Evolutionary conservation across 2,329 filamentous ascomycete genomes (phyloP).

Genomic region (Penicillium sp.): DNA sequence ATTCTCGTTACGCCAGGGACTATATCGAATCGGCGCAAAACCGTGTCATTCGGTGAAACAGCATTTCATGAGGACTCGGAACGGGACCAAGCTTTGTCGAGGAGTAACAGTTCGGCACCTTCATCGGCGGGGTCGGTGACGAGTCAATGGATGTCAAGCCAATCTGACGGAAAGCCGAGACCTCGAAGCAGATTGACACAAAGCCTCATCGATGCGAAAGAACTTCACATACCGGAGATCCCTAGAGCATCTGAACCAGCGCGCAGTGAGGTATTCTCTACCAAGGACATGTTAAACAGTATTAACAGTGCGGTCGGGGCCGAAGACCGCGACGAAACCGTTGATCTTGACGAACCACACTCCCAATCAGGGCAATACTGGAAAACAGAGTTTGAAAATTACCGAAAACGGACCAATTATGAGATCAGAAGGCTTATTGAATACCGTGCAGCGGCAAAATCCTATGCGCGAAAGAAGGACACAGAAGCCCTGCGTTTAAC

Average conservation of each 20-base stretch:
- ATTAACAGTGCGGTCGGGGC: slow-evolving; percentile 20
- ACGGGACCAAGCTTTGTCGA: slow-evolving; percentile 39
- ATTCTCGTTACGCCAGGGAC: slow-evolving; percentile 64
- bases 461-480: slow-evolving; percentile 58
- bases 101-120: slow-evolving; percentile 44
- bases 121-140: slow-evolving; percentile 47
- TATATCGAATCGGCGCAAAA: slow-evolving; percentile 53
- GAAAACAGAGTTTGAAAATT: slow-evolving; percentile 59
- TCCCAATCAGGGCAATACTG: slow-evolving; percentile 59
- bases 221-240: slow-evolving; percentile 18
- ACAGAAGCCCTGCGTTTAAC: slow-evolving; percentile 50
- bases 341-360: slow-evolving; percentile 52
- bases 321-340: slow-evolving; percentile 44
- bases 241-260: slow-evolving; percentile 23
- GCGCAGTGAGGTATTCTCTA: slow-evolving; percentile 14
- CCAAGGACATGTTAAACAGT: slow-evolving; percentile 16
- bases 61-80: slow-evolving; percentile 56
- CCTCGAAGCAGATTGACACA: slow-evolving; percentile 40
- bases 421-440: slow-evolving; percentile 59
- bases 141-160: slow-evolving; percentile 36
- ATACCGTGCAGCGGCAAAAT: slow-evolving; percentile 57
- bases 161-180: slow-evolving; percentile 29
- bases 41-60: slow-evolving; percentile 57
- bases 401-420: slow-evolving; percentile 54
- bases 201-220: slow-evolving; percentile 37